A percentile compares a stretch with the other conserved stretches of the same genome.
Evolutionary conservation across 2,329 filamentous ascomycete species (phyloP).

Genomic region (Calycina herbarum): DNA sequence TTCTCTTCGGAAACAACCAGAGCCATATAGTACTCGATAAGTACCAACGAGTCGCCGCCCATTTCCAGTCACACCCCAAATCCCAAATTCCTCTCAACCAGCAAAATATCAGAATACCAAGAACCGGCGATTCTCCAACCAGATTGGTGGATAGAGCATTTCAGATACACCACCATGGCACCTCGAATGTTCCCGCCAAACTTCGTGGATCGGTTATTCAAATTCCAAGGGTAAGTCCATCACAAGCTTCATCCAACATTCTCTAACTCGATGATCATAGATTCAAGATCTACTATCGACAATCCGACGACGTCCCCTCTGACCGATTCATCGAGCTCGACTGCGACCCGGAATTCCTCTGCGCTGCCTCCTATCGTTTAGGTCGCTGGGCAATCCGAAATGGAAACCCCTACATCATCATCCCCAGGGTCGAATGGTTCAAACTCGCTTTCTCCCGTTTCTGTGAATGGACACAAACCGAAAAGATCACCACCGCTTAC

Average conservation of each 20-base stretch:
- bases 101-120: too few relatives aligned
- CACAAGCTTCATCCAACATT: not conserved
- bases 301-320: not conserved
- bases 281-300: not conserved
- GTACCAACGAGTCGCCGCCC: too few relatives aligned
- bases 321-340: not conserved
- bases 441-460: not conserved
- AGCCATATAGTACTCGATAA: too few relatives aligned
- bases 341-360: not conserved
- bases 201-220: not conserved
- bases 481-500: not conserved
- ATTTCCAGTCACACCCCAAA: too few relatives aligned
- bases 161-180: not conserved
- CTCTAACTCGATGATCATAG: not conserved
- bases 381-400: not conserved
- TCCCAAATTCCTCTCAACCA: too few relatives aligned
- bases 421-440: not conserved
- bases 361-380: not conserved
- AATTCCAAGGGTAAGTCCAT: not conserved
- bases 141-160: not conserved
- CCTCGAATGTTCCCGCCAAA: not conserved
- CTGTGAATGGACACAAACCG: not conserved
- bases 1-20: too few relatives aligned
- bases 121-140: too few relatives aligned
- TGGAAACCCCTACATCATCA: not conserved